Evolutionary conservation across 164 flowering plant species (phyloP).

Genomic region (Stephania japonica): DNA sequence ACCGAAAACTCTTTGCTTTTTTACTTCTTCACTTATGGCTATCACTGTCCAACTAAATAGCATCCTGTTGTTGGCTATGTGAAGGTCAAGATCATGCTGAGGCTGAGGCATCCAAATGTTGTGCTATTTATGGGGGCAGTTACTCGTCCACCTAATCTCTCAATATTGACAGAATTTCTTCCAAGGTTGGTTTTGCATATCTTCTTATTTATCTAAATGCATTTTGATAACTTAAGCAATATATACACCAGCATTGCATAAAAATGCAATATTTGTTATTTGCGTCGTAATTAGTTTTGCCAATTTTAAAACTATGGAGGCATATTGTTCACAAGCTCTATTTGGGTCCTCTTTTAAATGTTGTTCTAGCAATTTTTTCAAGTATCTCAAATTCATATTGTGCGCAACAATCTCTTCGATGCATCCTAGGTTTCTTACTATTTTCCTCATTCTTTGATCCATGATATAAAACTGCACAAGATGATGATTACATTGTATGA

Average conservation of each 20-base stretch:
- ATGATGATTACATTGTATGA: background rate
- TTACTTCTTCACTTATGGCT: background rate
- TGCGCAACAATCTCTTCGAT: background rate
- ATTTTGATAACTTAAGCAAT: background rate
- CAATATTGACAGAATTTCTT: slow-evolving; percentile 89
- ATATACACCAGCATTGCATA: background rate
- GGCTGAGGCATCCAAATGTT: slow-evolving; percentile 95
- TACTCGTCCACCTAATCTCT: slow-evolving; percentile 85
- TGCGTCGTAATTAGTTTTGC: background rate
- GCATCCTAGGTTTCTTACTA: background rate
- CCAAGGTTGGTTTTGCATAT: slow-evolving; percentile 52
- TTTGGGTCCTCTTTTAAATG: background rate
- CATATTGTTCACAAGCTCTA: background rate
- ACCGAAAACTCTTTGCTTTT: background rate
- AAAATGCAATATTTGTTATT: background rate
- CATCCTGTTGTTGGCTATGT: slow-evolving; percentile 14
- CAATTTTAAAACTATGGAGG: slow-evolving; percentile 1
- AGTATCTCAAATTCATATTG: background rate
- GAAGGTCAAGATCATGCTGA: slow-evolving; percentile 86
- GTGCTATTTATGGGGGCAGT: slow-evolving; percentile 99
- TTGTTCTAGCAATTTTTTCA: background rate
- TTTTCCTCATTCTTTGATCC: background rate
- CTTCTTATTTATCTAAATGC: background rate
- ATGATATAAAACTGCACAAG: background rate
- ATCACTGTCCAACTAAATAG: background rate